Evolutionary conservation across 2,329 filamentous ascomycete species (phyloP).

Genomic region (Aspergillus novofumigatus): DNA sequence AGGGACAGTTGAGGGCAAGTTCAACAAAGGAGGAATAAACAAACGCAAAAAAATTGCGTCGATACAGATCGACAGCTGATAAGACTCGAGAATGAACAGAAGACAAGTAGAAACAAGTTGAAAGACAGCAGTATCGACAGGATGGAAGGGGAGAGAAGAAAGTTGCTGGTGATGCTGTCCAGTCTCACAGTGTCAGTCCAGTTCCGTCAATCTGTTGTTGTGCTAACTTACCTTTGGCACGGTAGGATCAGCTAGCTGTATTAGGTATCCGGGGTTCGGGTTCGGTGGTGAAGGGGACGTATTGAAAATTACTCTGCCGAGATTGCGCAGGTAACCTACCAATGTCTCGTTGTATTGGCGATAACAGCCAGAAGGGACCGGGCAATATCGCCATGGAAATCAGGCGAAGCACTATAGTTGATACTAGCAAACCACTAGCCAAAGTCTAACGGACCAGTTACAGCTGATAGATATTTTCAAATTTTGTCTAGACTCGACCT

Average conservation of each 20-base stretch:
- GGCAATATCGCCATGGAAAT: background rate
- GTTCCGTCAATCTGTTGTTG: background rate
- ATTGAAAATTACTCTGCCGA: background rate
- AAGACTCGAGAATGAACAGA: background rate
- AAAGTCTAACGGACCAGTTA: constrained; percentile 2
- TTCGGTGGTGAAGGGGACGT: background rate
- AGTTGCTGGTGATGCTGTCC: background rate
- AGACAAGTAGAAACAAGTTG: background rate
- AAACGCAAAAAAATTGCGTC: background rate
- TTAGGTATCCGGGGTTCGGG: background rate
- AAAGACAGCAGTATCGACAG: background rate
- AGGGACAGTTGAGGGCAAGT: background rate
- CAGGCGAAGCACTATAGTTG: constrained; percentile 1
- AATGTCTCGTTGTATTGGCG: too few relatives aligned
- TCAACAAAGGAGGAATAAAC: background rate
- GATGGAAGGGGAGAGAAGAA: background rate
- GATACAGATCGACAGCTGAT: background rate
- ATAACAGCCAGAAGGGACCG: too few relatives aligned
- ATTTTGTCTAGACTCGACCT: background rate
- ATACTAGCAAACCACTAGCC: constrained; percentile 7
- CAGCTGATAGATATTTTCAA: constrained; percentile 4
- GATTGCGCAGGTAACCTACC: background rate
- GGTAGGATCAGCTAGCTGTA: background rate
- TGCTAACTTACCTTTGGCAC: background rate
- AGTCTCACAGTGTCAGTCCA: background rate